phyloP scores from a whole-genome alignment of 768 basidiomycete genomes.

The Holtermannia corniformis region DNA sequence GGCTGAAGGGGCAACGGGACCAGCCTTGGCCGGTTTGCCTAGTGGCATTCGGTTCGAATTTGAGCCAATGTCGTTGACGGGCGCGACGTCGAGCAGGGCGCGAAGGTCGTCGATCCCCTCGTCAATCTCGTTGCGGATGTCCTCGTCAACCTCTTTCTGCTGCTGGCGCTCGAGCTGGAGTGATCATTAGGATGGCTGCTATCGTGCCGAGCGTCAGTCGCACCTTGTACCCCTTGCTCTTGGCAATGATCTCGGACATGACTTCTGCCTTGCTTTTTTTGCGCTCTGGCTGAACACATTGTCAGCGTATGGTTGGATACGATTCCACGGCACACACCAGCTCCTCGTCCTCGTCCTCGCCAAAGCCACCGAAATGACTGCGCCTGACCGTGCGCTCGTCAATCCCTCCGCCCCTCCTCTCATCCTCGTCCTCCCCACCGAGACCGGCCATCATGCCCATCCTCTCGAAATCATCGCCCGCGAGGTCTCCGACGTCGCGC shows the following conservation, averaged over 20 bases:
- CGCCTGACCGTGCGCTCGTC: conserved; percentile 57
- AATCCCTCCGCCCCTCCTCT: conserved; percentile 62
- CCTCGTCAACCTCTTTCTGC: conserved; percentile 74
- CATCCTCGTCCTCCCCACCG: conserved; percentile 40
- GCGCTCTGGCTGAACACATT: conserved; percentile 52
- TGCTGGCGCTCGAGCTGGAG: conserved; percentile 73
- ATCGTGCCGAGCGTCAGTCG: conserved; percentile 11
- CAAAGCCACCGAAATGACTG: conserved; percentile 80
- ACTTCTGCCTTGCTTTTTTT: conserved; percentile 93
- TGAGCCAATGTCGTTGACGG: not conserved
- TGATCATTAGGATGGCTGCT: conserved; percentile 2
- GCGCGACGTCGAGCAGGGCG: conserved; percentile 49
- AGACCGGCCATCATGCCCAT: conserved; percentile 22
- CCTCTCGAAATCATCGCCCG: conserved; percentile 35
- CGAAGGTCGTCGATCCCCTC: conserved; percentile 74
- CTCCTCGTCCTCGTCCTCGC: conserved; percentile 52
- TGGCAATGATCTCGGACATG: conserved; percentile 95
- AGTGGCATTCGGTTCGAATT: conserved; percentile 33
- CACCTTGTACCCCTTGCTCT: conserved; percentile 93
- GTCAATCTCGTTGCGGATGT: conserved; percentile 78
- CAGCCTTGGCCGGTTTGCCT: conserved; percentile 26
- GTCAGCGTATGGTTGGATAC: not conserved
- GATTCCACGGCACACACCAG: conserved; percentile 40
- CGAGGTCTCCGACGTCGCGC: conserved; percentile 34
- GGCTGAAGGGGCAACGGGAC: not conserved